Evolutionary conservation across 2,329 filamentous ascomycete genomes (phyloP).

Genomic region (Knoxdaviesia capensis): DNA sequence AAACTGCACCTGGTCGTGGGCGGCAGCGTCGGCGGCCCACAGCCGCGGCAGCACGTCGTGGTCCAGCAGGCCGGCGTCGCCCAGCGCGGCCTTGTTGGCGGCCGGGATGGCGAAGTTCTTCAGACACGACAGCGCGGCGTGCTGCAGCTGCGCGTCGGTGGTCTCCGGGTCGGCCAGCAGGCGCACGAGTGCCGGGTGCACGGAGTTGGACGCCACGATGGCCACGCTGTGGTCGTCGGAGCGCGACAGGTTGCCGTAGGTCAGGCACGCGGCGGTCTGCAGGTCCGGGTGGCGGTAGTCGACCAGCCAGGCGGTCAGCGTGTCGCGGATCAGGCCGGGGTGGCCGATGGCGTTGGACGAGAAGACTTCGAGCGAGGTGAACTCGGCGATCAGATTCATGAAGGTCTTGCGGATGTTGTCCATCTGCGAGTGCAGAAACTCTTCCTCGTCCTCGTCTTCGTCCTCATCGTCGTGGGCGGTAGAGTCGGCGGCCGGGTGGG

Average conservation of each 20-base stretch:
- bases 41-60: slow-evolving; percentile 27
- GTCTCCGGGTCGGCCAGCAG: slow-evolving; percentile 21
- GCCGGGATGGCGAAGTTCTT: slow-evolving; percentile 42
- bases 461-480: too few relatives aligned
- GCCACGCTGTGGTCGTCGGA: slow-evolving; percentile 31
- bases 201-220: slow-evolving; percentile 23
- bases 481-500: too few relatives aligned
- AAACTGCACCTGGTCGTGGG: slow-evolving; percentile 37
- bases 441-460: too few relatives aligned
- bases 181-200: slow-evolving; percentile 21
- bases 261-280: slow-evolving; percentile 36
- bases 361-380: slow-evolving; percentile 30
- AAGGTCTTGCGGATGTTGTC: slow-evolving; percentile 23
- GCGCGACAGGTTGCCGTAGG: slow-evolving; percentile 40
- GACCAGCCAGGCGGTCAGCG: slow-evolving; percentile 25
- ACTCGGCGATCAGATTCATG: slow-evolving; percentile 27
- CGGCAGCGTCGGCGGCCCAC: slow-evolving; percentile 27
- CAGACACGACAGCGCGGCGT: slow-evolving; percentile 37
- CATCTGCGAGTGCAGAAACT: too few relatives aligned
- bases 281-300: slow-evolving; percentile 19
- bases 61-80: slow-evolving; percentile 22
- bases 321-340: slow-evolving; percentile 18
- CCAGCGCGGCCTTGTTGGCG: slow-evolving; percentile 31
- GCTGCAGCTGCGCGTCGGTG: slow-evolving; percentile 29
- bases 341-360: slow-evolving; percentile 19